Evolutionary conservation across 225 moss, liverwort and hornwort genomes (phyloP).

Genomic region (Pseudisothecium myosuroides): DNA sequence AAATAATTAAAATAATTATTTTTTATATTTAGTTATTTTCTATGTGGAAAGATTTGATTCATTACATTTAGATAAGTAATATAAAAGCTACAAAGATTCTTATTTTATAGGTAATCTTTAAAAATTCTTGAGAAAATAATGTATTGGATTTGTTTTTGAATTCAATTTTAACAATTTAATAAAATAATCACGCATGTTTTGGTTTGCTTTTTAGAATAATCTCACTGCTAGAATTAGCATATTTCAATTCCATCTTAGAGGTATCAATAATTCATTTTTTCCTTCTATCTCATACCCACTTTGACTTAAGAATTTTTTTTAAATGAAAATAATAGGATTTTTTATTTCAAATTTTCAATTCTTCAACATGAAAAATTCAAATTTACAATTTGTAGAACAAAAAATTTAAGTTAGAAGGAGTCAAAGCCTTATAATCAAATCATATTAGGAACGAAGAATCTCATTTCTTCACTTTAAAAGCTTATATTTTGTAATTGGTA

Average conservation of each 20-base stretch:
- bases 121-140: neutral
- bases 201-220: neutral
- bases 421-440: too few relatives aligned
- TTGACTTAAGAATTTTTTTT: neutral
- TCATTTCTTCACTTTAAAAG: too few relatives aligned
- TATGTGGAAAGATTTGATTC: neutral
- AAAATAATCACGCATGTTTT: neutral
- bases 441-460: accelerated
- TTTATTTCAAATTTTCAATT: too few relatives aligned
- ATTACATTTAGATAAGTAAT: neutral
- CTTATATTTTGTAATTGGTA: too few relatives aligned
- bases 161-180: neutral
- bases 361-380: too few relatives aligned
- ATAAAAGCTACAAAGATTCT: neutral
- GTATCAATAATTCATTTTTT: neutral
- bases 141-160: accelerated
- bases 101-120: neutral
- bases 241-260: neutral
- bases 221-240: accelerated
- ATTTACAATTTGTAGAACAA: too few relatives aligned
- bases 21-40: neutral
- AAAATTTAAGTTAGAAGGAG: too few relatives aligned
- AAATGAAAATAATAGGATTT: too few relatives aligned
- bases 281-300: neutral
- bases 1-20: neutral